Percentiles rank a stretch among this genome's conserved stretches.
Evolutionary conservation across 306 rosid species (phyloP).

Genomic region (Ammopiptanthus mongolicus): DNA sequence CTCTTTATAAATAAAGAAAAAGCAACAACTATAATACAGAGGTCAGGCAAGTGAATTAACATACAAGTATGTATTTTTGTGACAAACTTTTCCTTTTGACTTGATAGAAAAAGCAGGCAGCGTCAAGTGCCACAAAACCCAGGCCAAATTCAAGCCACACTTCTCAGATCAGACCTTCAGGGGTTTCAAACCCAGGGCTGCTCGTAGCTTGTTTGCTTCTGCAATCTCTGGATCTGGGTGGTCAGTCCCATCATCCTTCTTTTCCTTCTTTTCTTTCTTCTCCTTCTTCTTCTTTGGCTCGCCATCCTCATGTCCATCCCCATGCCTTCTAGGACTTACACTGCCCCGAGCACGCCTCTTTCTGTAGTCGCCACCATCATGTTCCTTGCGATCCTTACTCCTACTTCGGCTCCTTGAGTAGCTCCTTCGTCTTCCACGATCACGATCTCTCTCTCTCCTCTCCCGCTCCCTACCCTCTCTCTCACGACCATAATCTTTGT

Average conservation of each 20-base stretch:
- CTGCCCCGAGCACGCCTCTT: conserved; percentile 71
- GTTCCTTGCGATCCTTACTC: conserved; percentile 76
- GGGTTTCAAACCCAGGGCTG: conserved; percentile 68
- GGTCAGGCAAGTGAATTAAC: not conserved
- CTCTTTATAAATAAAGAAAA: not conserved
- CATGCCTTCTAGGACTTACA: conserved; percentile 67
- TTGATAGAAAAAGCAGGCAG: not conserved
- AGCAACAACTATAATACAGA: not conserved
- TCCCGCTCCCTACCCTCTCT: conserved; percentile 86
- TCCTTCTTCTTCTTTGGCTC: conserved; percentile 85
- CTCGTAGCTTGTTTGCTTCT: conserved; percentile 70
- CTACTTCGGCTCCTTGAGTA: conserved; percentile 83
- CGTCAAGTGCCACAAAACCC: not conserved
- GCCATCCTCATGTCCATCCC: conserved; percentile 60
- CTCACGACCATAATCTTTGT: conserved; percentile 65
- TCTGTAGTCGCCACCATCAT: conserved; percentile 62
- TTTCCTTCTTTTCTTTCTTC: conserved; percentile 67
- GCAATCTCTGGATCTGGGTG: conserved; percentile 89
- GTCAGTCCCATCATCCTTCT: conserved; percentile 73
- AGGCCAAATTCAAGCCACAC: not conserved
- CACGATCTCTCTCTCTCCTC: conserved; percentile 89
- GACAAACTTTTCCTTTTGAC: conserved; percentile 6
- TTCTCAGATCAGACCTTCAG: not conserved
- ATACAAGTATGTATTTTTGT: not conserved
- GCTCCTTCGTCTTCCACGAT: conserved; percentile 86